A percentile compares a stretch with the other conserved stretches of the same genome.
phyloP scores from a whole-genome alignment of 495 filamentous ascomycete species.

The Neurospora sp. region DNA sequence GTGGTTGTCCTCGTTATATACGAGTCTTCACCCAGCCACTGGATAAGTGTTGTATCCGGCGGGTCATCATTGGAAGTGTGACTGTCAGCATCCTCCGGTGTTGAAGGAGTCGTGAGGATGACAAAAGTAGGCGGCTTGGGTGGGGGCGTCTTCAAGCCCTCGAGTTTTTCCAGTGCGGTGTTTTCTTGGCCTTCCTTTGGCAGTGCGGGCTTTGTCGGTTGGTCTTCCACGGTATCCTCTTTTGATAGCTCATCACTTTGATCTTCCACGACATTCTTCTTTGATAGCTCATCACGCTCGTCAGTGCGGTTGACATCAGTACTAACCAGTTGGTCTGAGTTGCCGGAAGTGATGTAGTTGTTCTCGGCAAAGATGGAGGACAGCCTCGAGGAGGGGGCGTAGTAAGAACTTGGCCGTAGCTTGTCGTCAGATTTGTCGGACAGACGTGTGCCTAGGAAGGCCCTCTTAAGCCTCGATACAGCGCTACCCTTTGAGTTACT shows the following conservation, averaged over 20 bases:
- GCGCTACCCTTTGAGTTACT: background rate
- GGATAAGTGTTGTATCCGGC: conserved; percentile 4
- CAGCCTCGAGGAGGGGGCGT: background rate
- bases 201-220: background rate
- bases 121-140: background rate
- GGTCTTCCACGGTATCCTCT: background rate
- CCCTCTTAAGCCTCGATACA: background rate
- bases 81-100: background rate
- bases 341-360: background rate
- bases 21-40: conserved; percentile 26
- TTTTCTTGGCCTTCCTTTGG: background rate
- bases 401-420: background rate
- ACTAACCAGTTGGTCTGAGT: background rate
- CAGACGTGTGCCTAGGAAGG: background rate
- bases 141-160: background rate
- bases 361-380: background rate
- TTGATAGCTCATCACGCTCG: background rate
- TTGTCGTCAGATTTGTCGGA: background rate
- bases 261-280: background rate
- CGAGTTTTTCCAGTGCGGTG: background rate
- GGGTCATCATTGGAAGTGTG: background rate
- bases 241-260: background rate
- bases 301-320: background rate
- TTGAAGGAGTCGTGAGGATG: background rate
- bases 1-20: conserved; percentile 29